Conservation (phyloP, 2,329 filamentous ascomycete genomes). For the Escovopsis sp. region DNA sequence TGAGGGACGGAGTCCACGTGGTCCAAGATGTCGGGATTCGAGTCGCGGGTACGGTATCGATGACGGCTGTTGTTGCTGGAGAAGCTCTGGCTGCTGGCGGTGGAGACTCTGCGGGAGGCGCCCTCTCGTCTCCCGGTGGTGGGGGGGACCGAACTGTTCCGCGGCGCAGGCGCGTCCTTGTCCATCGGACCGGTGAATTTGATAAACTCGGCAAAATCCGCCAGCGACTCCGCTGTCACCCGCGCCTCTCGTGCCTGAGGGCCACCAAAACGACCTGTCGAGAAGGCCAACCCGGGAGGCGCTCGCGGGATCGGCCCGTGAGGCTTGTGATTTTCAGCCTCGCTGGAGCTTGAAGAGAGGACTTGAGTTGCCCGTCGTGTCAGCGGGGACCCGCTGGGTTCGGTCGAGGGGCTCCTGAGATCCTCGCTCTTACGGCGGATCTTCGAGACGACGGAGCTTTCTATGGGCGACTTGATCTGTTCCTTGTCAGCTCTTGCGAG, state of each 20-base stretch:
- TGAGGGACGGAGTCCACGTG: conserved; percentile 91
- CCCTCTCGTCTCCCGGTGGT: conserved; percentile 21
- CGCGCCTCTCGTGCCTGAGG: conserved; percentile 53
- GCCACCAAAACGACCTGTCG: conserved; percentile 11
- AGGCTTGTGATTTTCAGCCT: conserved; percentile 6
- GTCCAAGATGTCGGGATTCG: conserved; percentile 58
- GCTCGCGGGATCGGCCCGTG: conserved; percentile 10
- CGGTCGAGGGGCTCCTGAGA: conserved; percentile 18
- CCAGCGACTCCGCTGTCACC: conserved; percentile 52
- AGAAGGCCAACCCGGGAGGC: conserved; percentile 9
- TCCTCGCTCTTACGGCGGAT: conserved; percentile 34
- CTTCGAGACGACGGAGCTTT: conserved; percentile 26
- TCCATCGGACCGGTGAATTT: conserved; percentile 61
- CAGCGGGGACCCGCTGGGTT: conserved; percentile 17
- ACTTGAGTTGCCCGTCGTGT: conserved; percentile 2
- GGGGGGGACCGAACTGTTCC: conserved; percentile 16
- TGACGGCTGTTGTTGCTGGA: conserved; percentile 15
- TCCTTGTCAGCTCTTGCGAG: conserved; percentile 6
- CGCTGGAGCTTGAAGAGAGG: conserved; percentile 1
- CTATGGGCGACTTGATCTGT: conserved; percentile 24
- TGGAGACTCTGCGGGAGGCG: conserved; percentile 23
- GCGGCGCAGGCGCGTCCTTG: conserved; percentile 19
- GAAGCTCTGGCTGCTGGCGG: conserved; percentile 25
- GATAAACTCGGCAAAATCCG: conserved; percentile 82
- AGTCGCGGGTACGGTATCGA: conserved; percentile 53